Evolutionary conservation across 2,329 filamentous ascomycete species (phyloP), one percentile per base, ranked within the genome.

Genomic region (Trichoderma lentiforme): DNA sequence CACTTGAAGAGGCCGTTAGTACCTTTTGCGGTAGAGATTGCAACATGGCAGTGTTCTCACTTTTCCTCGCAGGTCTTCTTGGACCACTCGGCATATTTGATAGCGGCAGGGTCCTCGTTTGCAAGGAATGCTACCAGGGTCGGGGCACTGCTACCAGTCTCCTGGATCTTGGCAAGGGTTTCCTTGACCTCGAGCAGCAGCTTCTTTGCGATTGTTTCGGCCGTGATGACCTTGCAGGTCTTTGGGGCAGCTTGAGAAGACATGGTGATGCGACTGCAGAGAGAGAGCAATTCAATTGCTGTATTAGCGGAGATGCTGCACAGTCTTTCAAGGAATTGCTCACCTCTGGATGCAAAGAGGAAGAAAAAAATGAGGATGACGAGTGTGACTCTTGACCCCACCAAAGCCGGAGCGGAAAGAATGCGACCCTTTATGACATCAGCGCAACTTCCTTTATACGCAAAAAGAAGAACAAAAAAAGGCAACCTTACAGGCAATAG

Each of bases 41-140:
- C 53, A 53, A 26, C 14, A n/a, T n/a, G 39, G 26, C 15, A 26
- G 21, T 21, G 26, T 68, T 83, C 92, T 91, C 86, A 98, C 95
- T 98, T 97, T 82, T 98, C 95, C 82, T 91, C 89, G 82, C 94
- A 97, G 4, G 96, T 98, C 87, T 97, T 98, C 82, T 94, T 93
- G 53, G 95, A 98, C 93, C 94, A 98, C 82, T 98, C 93, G 70
- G 96, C 96, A 81, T 99, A 98, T 85, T 97, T 94, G 77, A 93
- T 86, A 36, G 95, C 95, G 51, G 94, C 93, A 34, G 95, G 94
- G 83, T 99, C 96, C 75, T 89, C 88, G 82, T 97, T 98, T 76
- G 95, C 94, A 71, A 99, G 86, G 83, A 98, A 97, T 72, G 95
- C 96, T 58, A 95, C 93, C 68, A 99, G 88, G 73, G 92, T 91